phyloP scores from a whole-genome alignment of 768 basidiomycete genomes.

The Boletus pseudopeckii region DNA sequence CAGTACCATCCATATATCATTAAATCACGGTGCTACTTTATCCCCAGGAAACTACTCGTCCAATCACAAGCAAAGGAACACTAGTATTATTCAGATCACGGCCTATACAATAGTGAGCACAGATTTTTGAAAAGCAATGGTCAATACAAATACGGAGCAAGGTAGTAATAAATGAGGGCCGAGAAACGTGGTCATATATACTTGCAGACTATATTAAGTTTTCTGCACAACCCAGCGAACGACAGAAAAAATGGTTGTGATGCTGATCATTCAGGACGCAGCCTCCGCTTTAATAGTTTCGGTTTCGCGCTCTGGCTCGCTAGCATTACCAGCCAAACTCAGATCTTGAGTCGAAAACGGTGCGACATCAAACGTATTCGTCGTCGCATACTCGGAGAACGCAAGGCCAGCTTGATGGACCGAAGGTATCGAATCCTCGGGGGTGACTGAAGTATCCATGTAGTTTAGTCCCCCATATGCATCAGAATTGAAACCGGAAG shows the following conservation, averaged over 20 bases:
- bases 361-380: constrained; percentile 66
- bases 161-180: constrained; percentile 36
- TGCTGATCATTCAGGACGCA: constrained; percentile 27
- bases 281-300: constrained; percentile 70
- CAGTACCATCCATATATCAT: constrained; percentile 13
- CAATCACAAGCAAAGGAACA: constrained; percentile 12
- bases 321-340: constrained; percentile 50
- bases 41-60: constrained; percentile 17
- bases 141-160: constrained; percentile 38
- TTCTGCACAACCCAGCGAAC: constrained; percentile 28
- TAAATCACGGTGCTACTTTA: constrained; percentile 19
- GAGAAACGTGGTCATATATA: constrained; percentile 33
- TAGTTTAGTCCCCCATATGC: constrained; percentile 69
- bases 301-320: constrained; percentile 60
- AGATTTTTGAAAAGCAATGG: constrained; percentile 33
- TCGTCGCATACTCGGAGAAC: constrained; percentile 67
- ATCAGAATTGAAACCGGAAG: constrained; percentile 62
- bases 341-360: constrained; percentile 68
- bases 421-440: constrained; percentile 60
- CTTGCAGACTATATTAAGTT: constrained; percentile 30
- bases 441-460: constrained; percentile 66
- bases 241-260: constrained; percentile 20
- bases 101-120: constrained; percentile 36
- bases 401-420: constrained; percentile 62
- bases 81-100: constrained; percentile 31